These are phyloP conservation scores for Aspergillus awamori DNA, from an alignment of 2,329 filamentous ascomycete genomes.

Conservation along the genomic window DNA sequence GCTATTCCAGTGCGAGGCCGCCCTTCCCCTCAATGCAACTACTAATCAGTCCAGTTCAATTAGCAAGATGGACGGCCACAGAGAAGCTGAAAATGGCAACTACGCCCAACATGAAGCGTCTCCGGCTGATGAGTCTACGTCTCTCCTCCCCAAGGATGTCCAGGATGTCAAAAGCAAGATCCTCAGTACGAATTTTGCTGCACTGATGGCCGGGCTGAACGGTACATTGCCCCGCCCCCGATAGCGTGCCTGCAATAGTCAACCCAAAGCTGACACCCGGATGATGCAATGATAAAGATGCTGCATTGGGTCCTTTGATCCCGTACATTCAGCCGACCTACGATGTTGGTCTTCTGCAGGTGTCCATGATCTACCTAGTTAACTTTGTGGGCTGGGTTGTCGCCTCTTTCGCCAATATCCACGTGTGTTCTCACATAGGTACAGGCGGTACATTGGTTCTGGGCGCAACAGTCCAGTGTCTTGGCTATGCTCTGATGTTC, in stretches of 20 bases:
- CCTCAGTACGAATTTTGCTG: conserved; percentile 25
- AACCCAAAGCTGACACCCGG: neutral
- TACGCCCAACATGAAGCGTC: conserved; percentile 4
- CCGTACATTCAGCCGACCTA: conserved; percentile 30
- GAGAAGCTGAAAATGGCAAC: conserved; percentile 9
- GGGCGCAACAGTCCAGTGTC: conserved; percentile 22
- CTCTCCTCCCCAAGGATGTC: conserved; percentile 20
- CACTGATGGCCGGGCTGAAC: conserved; percentile 25
- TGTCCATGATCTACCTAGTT: conserved; percentile 29
- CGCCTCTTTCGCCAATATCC: conserved; percentile 30
- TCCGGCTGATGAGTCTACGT: conserved; percentile 6
- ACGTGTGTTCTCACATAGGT: conserved; percentile 27
- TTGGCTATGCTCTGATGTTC: conserved; percentile 28
- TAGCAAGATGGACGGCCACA: neutral
- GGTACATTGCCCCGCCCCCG: conserved; percentile 14
- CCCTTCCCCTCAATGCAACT: neutral
- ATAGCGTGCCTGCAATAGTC: neutral
- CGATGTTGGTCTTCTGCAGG: conserved; percentile 23
- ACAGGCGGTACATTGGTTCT: conserved; percentile 28
- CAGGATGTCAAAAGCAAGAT: conserved; percentile 24
- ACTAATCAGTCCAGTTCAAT: neutral
- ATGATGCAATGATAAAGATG: conserved; percentile 14
- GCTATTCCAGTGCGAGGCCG: neutral
- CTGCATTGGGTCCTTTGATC: conserved; percentile 27
- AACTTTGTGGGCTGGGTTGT: conserved; percentile 27